phyloP scores from a whole-genome alignment of 2,329 filamentous ascomycete genomes.

The Colletotrichum sp. region DNA sequence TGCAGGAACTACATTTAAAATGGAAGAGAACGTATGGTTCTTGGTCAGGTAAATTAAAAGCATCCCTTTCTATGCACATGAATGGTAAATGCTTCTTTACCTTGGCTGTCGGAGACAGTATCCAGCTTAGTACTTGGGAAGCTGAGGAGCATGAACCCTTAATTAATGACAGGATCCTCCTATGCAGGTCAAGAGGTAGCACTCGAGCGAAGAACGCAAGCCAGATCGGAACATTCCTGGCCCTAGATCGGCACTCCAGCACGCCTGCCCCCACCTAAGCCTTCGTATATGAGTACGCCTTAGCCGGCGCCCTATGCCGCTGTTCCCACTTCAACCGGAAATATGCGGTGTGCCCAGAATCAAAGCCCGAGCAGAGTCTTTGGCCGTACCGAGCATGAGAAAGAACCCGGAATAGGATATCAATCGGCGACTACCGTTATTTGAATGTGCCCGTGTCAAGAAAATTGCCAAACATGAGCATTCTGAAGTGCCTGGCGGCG shows the following conservation, averaged over 20 bases:
- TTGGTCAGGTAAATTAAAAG: neutral
- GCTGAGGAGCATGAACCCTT: neutral
- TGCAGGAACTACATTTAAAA: rapidly evolving
- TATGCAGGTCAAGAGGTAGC: too few species aligned
- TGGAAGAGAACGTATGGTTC: rapidly evolving
- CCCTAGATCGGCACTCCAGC: neutral
- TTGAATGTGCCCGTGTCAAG: neutral
- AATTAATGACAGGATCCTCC: too few species aligned
- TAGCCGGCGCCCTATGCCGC: neutral
- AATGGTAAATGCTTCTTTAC: neutral
- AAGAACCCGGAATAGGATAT: neutral
- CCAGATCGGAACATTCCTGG: neutral
- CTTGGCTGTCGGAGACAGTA: neutral
- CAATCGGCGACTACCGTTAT: neutral
- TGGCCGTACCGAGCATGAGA: too few species aligned
- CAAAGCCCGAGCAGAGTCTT: too few species aligned
- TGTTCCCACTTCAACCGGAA: neutral
- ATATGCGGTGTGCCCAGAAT: neutral
- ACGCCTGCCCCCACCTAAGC: too few species aligned
- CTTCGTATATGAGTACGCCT: neutral
- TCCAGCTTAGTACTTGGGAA: neutral
- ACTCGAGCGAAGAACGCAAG: rapidly evolving
- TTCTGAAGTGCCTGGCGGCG: too few species aligned
- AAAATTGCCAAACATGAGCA: neutral
- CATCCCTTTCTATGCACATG: too few species aligned